A percentile compares a stretch with the other conserved stretches of the same genome.
phyloP scores from a whole-genome alignment of 139 green algal species.

The Pycnococcus provasolii region DNA sequence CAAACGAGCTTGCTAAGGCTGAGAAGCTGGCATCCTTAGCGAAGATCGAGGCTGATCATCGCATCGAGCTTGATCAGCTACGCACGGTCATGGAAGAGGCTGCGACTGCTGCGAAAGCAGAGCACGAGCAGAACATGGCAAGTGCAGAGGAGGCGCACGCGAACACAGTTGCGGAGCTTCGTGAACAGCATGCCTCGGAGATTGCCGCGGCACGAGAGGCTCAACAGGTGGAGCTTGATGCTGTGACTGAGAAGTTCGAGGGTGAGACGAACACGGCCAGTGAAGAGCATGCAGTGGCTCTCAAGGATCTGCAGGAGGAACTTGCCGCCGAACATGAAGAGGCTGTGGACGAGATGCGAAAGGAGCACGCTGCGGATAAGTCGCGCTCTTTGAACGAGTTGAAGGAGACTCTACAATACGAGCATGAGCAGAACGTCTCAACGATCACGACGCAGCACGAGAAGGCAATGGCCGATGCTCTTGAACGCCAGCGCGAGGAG shows the following conservation, averaged over 20 bases:
- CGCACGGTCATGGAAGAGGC: not conserved
- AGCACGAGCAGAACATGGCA: not conserved
- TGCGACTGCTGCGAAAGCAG: not conserved
- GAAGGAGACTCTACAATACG: not conserved
- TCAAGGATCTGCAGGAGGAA: constrained; percentile 10
- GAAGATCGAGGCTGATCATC: not conserved
- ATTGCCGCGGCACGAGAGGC: not conserved
- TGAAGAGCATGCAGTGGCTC: constrained; percentile 21
- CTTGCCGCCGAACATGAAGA: constrained; percentile 10
- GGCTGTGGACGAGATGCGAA: not conserved
- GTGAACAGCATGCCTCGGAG: constrained; percentile 5
- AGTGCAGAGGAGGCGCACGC: constrained; percentile 2
- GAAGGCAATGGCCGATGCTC: constrained; percentile 14
- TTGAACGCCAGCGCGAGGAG: constrained; percentile 24
- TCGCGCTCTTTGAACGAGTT: not conserved
- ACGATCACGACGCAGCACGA: constrained; percentile 8
- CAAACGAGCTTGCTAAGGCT: not conserved
- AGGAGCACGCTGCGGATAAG: constrained; percentile 10
- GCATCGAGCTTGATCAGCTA: not conserved
- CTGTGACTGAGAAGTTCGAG: not conserved
- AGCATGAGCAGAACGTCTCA: not conserved
- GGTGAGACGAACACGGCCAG: not conserved
- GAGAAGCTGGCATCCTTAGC: constrained; percentile 5
- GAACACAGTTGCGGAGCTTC: not conserved
- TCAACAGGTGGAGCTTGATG: constrained; percentile 1